Percentiles rank a stretch among this genome's conserved stretches.
phyloP scores from a whole-genome alignment of 2,329 filamentous ascomycete genomes.

The Dactylellina sp. region DNA sequence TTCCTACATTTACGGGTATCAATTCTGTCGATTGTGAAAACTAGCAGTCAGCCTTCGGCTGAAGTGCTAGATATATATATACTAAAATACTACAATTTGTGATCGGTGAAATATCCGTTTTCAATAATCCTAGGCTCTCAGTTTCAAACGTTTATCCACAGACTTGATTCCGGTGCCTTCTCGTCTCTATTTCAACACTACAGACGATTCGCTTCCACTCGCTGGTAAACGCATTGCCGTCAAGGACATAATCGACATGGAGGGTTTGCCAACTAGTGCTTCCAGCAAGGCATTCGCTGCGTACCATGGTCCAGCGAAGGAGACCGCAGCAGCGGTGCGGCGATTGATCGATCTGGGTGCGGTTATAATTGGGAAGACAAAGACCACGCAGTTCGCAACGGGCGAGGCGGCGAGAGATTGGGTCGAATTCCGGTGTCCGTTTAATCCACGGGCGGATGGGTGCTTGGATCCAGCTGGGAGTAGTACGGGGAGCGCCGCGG shows the following conservation, averaged over 20 bases:
- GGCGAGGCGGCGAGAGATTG: constrained; percentile 61
- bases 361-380: constrained; percentile 69
- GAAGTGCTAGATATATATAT: too few species aligned
- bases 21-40: too few species aligned
- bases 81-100: too few species aligned
- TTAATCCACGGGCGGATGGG: constrained; percentile 62
- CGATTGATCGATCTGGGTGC: constrained; percentile 72
- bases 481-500: constrained; percentile 60
- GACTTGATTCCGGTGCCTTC: constrained; percentile 68
- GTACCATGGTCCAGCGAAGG: constrained; percentile 66
- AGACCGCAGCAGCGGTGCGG: constrained; percentile 69
- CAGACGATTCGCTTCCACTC: constrained; percentile 66
- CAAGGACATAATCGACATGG: constrained; percentile 73
- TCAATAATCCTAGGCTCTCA: constrained; percentile 2
- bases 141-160: constrained; percentile 26
- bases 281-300: constrained; percentile 72
- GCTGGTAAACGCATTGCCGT: constrained; percentile 72
- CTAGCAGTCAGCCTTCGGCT: too few species aligned
- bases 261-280: constrained; percentile 69
- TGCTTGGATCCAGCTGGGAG: constrained; percentile 60
- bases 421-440: constrained; percentile 61
- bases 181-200: constrained; percentile 70
- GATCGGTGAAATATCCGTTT: too few species aligned
- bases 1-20: too few species aligned
- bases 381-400: constrained; percentile 67